Conservation (phyloP, 2,329 filamentous ascomycete genomes). For the Didymella pomorum region DNA sequence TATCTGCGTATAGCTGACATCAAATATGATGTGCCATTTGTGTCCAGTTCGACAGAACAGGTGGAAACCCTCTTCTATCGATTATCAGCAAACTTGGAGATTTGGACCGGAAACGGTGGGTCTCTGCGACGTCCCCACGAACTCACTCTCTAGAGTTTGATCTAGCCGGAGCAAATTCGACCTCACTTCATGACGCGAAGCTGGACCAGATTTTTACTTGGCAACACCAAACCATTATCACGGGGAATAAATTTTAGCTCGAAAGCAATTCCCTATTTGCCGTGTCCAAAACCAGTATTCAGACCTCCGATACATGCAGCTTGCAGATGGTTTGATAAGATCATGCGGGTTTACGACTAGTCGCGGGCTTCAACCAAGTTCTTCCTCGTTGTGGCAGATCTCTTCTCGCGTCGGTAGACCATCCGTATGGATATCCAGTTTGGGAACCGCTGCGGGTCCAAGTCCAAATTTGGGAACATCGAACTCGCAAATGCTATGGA, state of each 20-base stretch:
- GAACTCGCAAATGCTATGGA: background rate
- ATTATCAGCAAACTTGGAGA: conserved; percentile 11
- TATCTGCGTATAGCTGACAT: conserved; percentile 2
- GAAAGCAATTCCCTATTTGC: background rate
- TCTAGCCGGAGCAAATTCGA: conserved; percentile 5
- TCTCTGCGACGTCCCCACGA: conserved; percentile 9
- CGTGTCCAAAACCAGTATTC: conserved; percentile 1
- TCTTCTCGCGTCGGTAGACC: conserved; percentile 6
- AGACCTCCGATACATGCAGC: conserved; percentile 3
- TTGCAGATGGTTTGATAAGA: conserved; percentile 6
- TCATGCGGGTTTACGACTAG: conserved; percentile 9
- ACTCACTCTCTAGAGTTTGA: conserved; percentile 2
- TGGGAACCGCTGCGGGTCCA: conserved; percentile 1
- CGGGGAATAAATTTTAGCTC: conserved; percentile 8
- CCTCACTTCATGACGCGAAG: background rate
- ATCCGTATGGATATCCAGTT: conserved; percentile 4
- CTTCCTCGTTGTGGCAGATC: background rate
- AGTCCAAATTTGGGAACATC: background rate
- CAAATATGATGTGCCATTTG: conserved; percentile 6
- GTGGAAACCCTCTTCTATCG: conserved; percentile 7
- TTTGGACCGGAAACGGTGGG: conserved; percentile 11
- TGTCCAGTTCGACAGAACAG: conserved; percentile 7
- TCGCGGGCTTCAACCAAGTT: background rate
- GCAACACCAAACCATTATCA: conserved; percentile 1
- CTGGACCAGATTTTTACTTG: background rate